phyloP scores from a whole-genome alignment of 2,329 filamentous ascomycete species.

The Fusarium fujikuroi region DNA sequence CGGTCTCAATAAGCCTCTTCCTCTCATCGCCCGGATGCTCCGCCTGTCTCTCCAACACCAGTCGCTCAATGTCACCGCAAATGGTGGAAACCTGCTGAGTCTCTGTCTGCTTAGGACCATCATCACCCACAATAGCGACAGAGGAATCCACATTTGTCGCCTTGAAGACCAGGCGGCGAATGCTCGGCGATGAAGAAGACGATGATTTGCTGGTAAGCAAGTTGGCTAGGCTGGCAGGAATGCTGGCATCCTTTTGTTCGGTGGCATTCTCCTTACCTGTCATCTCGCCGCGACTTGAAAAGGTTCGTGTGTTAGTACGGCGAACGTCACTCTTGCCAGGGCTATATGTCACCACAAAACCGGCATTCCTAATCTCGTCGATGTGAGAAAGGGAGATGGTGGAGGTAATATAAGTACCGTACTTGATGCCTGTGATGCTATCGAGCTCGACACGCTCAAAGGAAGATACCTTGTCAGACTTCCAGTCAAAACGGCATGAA shows the following conservation, averaged over 20 bases:
- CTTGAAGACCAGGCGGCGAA: slow-evolving; percentile 35
- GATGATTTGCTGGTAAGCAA: slow-evolving; percentile 54
- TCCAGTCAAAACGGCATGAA: slow-evolving; percentile 93
- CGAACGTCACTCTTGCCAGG: slow-evolving; percentile 76
- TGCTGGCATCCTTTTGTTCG: slow-evolving; percentile 36
- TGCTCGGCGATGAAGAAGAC: slow-evolving; percentile 6
- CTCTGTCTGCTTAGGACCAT: slow-evolving; percentile 60
- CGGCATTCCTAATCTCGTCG: slow-evolving; percentile 83
- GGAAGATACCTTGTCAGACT: slow-evolving; percentile 90
- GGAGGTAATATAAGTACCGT: slow-evolving; percentile 90
- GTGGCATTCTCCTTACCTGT: slow-evolving; percentile 39
- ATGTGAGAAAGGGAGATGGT: slow-evolving; percentile 81
- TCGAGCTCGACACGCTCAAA: slow-evolving; percentile 87
- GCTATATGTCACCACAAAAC: slow-evolving; percentile 82
- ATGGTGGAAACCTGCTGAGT: slow-evolving; percentile 70
- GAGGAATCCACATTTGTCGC: slow-evolving; percentile 60
- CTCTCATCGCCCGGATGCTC: slow-evolving; percentile 54
- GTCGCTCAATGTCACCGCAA: slow-evolving; percentile 79
- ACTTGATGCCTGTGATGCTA: slow-evolving; percentile 77
- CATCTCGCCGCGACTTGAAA: slow-evolving; percentile 64
- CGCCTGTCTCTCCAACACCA: slow-evolving; percentile 64
- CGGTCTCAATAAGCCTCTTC: slow-evolving; percentile 63
- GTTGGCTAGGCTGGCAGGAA: slow-evolving; percentile 52
- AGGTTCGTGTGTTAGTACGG: slow-evolving; percentile 85
- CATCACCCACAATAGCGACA: slow-evolving; percentile 61